Percentiles rank a stretch among this genome's conserved stretches.
phyloP scores from a whole-genome alignment of 2,329 filamentous ascomycete genomes.

The Penicillium brevicompactum region DNA sequence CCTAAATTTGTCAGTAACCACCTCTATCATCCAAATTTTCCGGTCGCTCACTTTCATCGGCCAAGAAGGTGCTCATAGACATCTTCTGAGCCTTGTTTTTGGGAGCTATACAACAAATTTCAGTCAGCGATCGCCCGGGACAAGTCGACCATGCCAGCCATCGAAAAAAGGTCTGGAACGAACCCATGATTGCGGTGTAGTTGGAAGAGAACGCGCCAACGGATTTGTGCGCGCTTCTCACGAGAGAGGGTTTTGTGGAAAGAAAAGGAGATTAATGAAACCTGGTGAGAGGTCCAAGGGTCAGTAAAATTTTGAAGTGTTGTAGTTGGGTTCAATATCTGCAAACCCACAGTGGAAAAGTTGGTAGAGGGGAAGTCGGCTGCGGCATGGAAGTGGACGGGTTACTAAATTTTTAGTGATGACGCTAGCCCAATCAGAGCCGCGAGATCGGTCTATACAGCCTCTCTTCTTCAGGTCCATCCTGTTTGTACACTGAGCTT shows the following conservation, averaged over 20 bases:
- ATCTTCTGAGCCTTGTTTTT: slow-evolving; percentile 96
- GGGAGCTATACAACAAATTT: slow-evolving; percentile 53
- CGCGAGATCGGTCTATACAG: slow-evolving; percentile 17
- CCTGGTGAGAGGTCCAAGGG: slow-evolving; percentile 21
- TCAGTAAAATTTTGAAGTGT: slow-evolving; percentile 23
- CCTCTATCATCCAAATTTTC: slow-evolving; percentile 4
- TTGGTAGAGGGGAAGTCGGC: slow-evolving; percentile 31
- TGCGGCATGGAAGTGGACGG: slow-evolving; percentile 33
- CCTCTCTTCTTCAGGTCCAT: neutral
- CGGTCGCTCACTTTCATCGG: slow-evolving; percentile 74
- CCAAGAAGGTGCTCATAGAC: slow-evolving; percentile 94
- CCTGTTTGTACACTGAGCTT: neutral
- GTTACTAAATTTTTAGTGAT: slow-evolving; percentile 46
- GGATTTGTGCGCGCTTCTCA: slow-evolving; percentile 44
- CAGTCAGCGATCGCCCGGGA: slow-evolving; percentile 1
- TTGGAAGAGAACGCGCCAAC: slow-evolving; percentile 42
- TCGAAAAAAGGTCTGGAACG: slow-evolving; percentile 28
- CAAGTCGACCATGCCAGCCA: neutral
- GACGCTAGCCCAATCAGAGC: slow-evolving; percentile 46
- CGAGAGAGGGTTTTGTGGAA: slow-evolving; percentile 22
- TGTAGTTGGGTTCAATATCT: slow-evolving; percentile 24
- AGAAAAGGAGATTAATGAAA: slow-evolving; percentile 23
- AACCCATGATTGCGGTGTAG: slow-evolving; percentile 63
- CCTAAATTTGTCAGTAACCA: slow-evolving; percentile 50
- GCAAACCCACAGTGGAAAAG: slow-evolving; percentile 26